phyloP scores from a whole-genome alignment of 1,139 yeast species.

The Trichomonascaceae sp. region DNA sequence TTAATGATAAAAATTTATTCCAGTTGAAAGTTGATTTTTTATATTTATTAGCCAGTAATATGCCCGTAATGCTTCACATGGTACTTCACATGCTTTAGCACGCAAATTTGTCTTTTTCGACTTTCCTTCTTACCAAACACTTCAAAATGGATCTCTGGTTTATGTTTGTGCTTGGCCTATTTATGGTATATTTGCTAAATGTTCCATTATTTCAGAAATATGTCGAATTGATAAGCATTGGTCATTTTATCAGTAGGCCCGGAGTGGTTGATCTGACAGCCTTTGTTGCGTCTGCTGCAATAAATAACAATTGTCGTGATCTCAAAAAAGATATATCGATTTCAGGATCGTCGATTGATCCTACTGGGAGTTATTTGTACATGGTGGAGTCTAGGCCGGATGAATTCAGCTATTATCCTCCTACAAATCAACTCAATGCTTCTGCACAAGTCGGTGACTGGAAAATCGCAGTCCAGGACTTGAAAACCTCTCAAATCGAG shows the following conservation, averaged over 20 bases:
- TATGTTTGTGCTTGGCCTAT: neutral
- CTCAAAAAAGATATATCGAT: neutral
- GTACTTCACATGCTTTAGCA: neutral
- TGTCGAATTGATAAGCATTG: neutral
- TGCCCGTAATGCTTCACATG: neutral
- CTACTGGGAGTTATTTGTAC: slow-evolving; percentile 4
- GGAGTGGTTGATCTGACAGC: neutral
- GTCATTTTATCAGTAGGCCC: slow-evolving; percentile 1
- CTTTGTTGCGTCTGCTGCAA: neutral
- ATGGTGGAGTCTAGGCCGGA: neutral
- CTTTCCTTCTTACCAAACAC: neutral
- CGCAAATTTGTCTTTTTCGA: neutral
- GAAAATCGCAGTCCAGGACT: neutral
- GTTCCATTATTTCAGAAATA: slow-evolving; percentile 4
- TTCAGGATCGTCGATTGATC: slow-evolving; percentile 3
- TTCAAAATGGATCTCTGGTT: slow-evolving; percentile 2
- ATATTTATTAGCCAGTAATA: neutral
- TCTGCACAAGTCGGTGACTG: neutral
- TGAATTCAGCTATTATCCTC: slow-evolving; percentile 1
- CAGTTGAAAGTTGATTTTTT: neutral
- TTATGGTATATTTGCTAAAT: slow-evolving; percentile 3
- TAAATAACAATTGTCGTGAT: neutral
- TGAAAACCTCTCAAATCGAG: neutral
- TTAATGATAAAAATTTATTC: neutral
- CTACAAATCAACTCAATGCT: slow-evolving; percentile 1